Evolutionary conservation across 1,284 basidiomycete genomes (phyloP), one percentile per base, ranked within the genome.

Genomic region (Anthracocystis walkeri): DNA sequence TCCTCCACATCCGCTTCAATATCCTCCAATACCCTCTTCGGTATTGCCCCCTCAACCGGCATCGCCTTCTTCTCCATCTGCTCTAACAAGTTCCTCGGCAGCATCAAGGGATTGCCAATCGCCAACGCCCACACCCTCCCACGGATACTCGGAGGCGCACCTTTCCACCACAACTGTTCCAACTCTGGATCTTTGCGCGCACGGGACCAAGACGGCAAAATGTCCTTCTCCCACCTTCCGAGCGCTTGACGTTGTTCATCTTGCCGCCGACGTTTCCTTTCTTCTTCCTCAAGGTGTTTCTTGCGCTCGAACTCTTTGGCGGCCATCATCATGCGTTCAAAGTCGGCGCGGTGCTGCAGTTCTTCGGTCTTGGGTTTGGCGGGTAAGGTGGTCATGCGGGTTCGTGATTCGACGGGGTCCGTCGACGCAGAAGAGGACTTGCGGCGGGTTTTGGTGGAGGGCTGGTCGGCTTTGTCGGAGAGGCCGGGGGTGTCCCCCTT

Each of bases 271-370:
- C 65, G 53, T 33, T 70, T 70, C 4, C 67, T 60, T 27, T 73
- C 70, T 23, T 74, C 61, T 27, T 68, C 75, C 35, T 81, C 77
- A 14, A 76, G 68, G 16, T 62, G 63, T 56, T 66, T 67, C 44
- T 77, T 78, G 16, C 60, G 64, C 54, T 83, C 80, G 3, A 35
- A 40, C 11, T 70, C 66, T 42, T 81, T 81, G 14, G 74, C 75
- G 20, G 38, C 51, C 80, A 90, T 90, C 95, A 97, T 97, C 93
- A 97, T 96, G 45, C 88, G 86, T 82, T 94, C 90, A 93, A 94
- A 97, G 81, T 92, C 92, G 29, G 91, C 90, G 82, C 94, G 87
- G 86, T 97, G 94, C 74, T 90, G 92, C 62, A 89, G 87, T 83
- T 97, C 94, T 85, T 97, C 95, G 54, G 89, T 85, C 62, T 89